These are phyloP conservation scores for Ceratobasidium sp. DNA, from an alignment of 1,284 basidiomycete species.

Conservation along the genomic window DNA sequence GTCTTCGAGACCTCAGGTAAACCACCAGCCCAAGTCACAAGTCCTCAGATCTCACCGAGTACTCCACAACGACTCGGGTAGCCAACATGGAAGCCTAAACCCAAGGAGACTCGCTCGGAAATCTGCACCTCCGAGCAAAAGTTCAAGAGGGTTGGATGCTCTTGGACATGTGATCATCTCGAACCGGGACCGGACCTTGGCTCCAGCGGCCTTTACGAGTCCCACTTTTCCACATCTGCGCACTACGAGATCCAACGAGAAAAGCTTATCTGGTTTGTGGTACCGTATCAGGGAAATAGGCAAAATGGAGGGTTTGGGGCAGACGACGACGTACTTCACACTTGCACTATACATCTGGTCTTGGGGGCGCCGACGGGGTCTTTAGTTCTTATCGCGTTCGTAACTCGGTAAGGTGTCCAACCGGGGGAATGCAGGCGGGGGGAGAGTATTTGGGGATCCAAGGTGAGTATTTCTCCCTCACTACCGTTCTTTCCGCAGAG, in stretches of 20 bases:
- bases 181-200: constrained; percentile 24
- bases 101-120: neutral
- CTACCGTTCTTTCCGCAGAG: neutral
- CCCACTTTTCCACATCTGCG: constrained; percentile 3
- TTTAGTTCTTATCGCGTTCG: neutral
- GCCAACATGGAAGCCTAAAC: neutral
- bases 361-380: neutral
- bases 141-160: neutral
- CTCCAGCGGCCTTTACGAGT: constrained; percentile 4
- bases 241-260: constrained; percentile 1
- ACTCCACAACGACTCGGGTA: neutral
- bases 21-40: neutral
- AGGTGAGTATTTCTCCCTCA: neutral
- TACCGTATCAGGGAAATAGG: neutral
- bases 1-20: neutral
- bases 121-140: constrained; percentile 2
- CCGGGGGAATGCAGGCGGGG: neutral
- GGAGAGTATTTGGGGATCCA: neutral
- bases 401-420: neutral
- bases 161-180: constrained; percentile 36
- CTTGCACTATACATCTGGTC: neutral
- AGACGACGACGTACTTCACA: neutral
- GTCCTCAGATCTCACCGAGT: constrained; percentile 9
- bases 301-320: neutral
- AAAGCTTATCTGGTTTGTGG: constrained; percentile 8